Base-by-base conservation (phyloP, 1,139 yeast species). In the Pichia sp. region DNA sequence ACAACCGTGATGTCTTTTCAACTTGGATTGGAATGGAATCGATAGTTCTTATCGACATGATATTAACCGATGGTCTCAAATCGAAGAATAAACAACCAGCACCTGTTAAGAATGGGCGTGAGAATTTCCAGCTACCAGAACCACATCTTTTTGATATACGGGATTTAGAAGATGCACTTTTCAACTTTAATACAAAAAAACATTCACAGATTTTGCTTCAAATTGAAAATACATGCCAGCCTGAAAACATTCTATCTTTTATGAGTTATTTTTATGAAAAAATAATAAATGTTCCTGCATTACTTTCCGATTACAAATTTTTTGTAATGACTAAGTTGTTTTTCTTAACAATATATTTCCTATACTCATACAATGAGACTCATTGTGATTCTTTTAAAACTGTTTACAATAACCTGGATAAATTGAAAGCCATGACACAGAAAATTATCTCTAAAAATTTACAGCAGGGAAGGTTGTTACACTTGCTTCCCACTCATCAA, bases 251-350 rank as follows among this genome's bases (percentile, higher is more conserved):
- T 4, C 56, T 55, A 6, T 43, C 54, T 5, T 48, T 38, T 26
- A 30, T 52, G 8, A 52, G 57, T 6, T n/a, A 48, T 5, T 34
- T 52, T 16, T 54, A 57, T 44, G 56, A 52, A n/a, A 45, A 45
- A 1, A 40, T 51, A 4, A 48, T 57, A n/a, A 32, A 40, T 23
- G 16, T 53, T n/a, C 54, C 53, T 11, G 41, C 47, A n/a, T 32
- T 53, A 11, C 10, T 43, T 10, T 30, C 56, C 11, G 50, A 54
- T 36, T 57, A 57, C 32, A 51, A 31, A n/a, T 57, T 55, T 41
- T 57, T 57, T 44, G 54, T 53, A 19, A 55, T 46, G 41, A 47
- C 57, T 6, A 57, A 55, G 38, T 11, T 52, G 4, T 46, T 47
- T 19, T 19, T 57, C 16, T 19, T 57, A 8, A n/a, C 47, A 13